Percentiles rank a stretch among this genome's conserved stretches.
Evolutionary conservation across 2,329 filamentous ascomycete genomes (phyloP).

Genomic region (Ascochyta lentis): DNA sequence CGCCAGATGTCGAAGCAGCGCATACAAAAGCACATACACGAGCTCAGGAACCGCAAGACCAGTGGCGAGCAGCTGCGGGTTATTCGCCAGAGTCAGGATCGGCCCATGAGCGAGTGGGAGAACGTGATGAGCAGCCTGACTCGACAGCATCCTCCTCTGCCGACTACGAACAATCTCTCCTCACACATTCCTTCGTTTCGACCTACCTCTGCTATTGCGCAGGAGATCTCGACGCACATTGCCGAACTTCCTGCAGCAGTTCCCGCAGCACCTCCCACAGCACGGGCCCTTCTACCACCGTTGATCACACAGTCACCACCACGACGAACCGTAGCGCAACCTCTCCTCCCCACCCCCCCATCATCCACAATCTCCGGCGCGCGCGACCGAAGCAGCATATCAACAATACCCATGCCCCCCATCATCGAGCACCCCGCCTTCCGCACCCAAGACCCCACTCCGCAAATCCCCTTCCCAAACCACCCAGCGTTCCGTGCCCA

Average conservation of each 20-base stretch:
- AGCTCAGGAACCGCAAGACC: conserved; percentile 49
- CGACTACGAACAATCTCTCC: conserved; percentile 33
- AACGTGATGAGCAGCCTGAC: conserved; percentile 43
- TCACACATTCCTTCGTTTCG: conserved; percentile 40
- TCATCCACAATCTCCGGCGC: conserved; percentile 36
- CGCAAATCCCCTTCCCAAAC: conserved; percentile 25
- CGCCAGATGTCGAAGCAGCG: conserved; percentile 52
- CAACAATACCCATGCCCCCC: conserved; percentile 38
- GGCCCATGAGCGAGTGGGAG: conserved; percentile 50
- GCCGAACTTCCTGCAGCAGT: conserved; percentile 28
- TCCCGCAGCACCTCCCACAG: not conserved
- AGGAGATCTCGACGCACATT: conserved; percentile 27
- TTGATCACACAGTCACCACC: conserved; percentile 22
- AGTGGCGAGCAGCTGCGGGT: conserved; percentile 44
- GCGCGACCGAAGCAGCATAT: conserved; percentile 33
- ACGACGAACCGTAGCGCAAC: conserved; percentile 35
- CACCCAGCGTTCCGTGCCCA: conserved; percentile 9
- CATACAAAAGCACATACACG: conserved; percentile 51
- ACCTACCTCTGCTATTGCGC: conserved; percentile 25
- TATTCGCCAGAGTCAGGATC: conserved; percentile 51
- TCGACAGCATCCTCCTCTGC: conserved; percentile 26
- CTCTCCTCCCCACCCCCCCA: conserved; percentile 41
- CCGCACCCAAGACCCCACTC: not conserved
- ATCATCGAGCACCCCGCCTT: conserved; percentile 38
- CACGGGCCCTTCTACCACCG: conserved; percentile 22